Evolutionary conservation across 2,329 filamentous ascomycete genomes (phyloP).

Genomic region (Pseudogymnoascus sp.): DNA sequence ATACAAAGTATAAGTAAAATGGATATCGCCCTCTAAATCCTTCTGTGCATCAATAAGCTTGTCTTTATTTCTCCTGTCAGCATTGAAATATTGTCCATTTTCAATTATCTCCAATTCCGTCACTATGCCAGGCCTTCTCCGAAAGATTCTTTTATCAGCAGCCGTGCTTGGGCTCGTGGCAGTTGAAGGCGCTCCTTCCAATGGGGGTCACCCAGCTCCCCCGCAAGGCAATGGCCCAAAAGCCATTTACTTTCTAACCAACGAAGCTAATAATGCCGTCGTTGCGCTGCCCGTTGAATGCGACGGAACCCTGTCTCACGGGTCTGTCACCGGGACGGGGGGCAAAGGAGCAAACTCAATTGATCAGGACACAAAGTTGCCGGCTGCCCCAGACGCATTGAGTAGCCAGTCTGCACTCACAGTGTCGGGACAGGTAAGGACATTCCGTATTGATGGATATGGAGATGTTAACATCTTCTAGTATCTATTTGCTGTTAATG

Average conservation of each 20-base stretch:
- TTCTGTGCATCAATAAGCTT: background rate
- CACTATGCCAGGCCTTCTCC: background rate
- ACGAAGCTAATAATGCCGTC: constrained; percentile 42
- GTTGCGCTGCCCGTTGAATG: constrained; percentile 41
- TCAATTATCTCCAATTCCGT: background rate
- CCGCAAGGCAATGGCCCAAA: constrained; percentile 20
- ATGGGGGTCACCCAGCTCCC: background rate
- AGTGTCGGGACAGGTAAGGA: constrained; percentile 42
- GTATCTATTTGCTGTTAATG: constrained; percentile 49
- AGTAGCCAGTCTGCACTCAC: constrained; percentile 44
- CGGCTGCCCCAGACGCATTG: constrained; percentile 43
- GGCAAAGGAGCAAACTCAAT: constrained; percentile 40
- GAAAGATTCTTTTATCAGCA: background rate
- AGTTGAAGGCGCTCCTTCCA: background rate
- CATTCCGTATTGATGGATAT: background rate
- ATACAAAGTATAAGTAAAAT: background rate
- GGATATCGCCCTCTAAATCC: background rate
- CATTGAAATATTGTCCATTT: background rate
- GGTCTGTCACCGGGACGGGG: constrained; percentile 38
- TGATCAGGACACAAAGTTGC: constrained; percentile 29
- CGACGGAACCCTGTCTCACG: constrained; percentile 41
- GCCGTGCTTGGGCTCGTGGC: background rate
- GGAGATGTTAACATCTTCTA: constrained; percentile 22
- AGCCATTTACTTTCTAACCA: constrained; percentile 51
- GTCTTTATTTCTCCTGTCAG: background rate